Percentiles rank a stretch among this genome's conserved stretches.
phyloP scores from a whole-genome alignment of 352 stramenopile species.

The Phytophthora agathidicida region DNA sequence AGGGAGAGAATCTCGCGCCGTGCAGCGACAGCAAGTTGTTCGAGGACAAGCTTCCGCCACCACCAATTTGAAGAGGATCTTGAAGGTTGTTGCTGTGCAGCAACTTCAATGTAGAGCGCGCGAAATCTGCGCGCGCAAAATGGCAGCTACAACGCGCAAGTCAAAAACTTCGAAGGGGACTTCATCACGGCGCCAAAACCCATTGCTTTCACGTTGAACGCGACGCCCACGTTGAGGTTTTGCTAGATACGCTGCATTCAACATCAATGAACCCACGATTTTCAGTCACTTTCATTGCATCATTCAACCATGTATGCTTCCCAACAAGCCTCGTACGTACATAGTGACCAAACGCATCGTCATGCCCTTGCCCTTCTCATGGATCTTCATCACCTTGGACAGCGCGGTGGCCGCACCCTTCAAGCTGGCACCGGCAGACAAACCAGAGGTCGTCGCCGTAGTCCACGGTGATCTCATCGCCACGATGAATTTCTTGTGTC shows the following conservation, averaged over 20 bases:
- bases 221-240: background rate
- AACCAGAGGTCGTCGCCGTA: constrained; percentile 16
- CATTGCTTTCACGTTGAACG: background rate
- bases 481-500: background rate
- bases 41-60: too few species aligned
- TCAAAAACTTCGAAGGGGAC: constrained; percentile 1
- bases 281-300: background rate
- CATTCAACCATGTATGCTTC: constrained; percentile 5
- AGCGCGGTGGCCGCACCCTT: background rate
- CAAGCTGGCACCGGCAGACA: background rate
- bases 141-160: background rate
- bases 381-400: constrained; percentile 9
- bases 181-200: constrained; percentile 1
- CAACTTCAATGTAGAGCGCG: constrained; percentile 14
- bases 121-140: constrained; percentile 5
- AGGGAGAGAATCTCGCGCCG: too few species aligned
- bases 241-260: too few species aligned
- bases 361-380: constrained; percentile 1
- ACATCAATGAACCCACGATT: background rate
- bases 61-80: too few species aligned
- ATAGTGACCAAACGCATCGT: background rate
- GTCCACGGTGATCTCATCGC: constrained; percentile 14
- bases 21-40: too few species aligned
- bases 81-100: too few species aligned
- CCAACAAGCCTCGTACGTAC: background rate